phyloP scores from a whole-genome alignment of 2,329 filamentous ascomycete species.

The Xylaria arbuscula region DNA sequence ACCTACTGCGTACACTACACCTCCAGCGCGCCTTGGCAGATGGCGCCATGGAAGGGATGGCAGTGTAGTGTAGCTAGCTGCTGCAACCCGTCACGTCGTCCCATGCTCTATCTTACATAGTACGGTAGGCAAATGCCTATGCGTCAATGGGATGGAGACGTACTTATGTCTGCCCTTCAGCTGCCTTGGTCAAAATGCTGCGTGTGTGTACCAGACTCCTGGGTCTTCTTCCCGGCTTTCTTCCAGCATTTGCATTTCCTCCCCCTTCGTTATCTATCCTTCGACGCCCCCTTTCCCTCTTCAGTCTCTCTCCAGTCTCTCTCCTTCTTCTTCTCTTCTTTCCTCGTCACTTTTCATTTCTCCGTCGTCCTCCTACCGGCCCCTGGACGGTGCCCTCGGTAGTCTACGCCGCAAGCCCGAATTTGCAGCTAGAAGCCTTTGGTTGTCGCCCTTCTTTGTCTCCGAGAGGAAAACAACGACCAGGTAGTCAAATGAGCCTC shows the following conservation, averaged over 20 bases:
- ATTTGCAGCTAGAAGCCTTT: slow-evolving; percentile 19
- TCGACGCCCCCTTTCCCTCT: slow-evolving; percentile 32
- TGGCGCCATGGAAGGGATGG: slow-evolving; percentile 29
- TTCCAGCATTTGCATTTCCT: slow-evolving; percentile 28
- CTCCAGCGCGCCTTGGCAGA: slow-evolving; percentile 18
- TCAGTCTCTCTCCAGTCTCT: not conserved
- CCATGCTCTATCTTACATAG: slow-evolving; percentile 1
- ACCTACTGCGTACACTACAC: no score
- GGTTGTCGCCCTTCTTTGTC: slow-evolving; percentile 22
- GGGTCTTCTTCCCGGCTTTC: slow-evolving; percentile 41
- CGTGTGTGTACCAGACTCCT: slow-evolving; percentile 48
- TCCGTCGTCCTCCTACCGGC: slow-evolving; percentile 26
- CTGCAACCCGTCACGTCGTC: slow-evolving; percentile 14
- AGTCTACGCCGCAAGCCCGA: slow-evolving; percentile 42
- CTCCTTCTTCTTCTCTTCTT: slow-evolving; percentile 11
- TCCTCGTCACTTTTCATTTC: not conserved
- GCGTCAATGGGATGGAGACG: slow-evolving; percentile 31
- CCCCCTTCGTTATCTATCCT: slow-evolving; percentile 36
- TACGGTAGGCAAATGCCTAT: slow-evolving; percentile 7
- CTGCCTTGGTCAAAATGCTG: slow-evolving; percentile 48
- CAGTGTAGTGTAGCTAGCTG: slow-evolving; percentile 12
- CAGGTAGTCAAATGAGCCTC: slow-evolving; percentile 35
- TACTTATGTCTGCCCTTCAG: slow-evolving; percentile 36
- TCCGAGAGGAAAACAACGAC: slow-evolving; percentile 21
- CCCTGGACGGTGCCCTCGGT: slow-evolving; percentile 29